Evolutionary conservation across 164 flowering plant genomes (phyloP).

Genomic region (Protea cynaroides): DNA sequence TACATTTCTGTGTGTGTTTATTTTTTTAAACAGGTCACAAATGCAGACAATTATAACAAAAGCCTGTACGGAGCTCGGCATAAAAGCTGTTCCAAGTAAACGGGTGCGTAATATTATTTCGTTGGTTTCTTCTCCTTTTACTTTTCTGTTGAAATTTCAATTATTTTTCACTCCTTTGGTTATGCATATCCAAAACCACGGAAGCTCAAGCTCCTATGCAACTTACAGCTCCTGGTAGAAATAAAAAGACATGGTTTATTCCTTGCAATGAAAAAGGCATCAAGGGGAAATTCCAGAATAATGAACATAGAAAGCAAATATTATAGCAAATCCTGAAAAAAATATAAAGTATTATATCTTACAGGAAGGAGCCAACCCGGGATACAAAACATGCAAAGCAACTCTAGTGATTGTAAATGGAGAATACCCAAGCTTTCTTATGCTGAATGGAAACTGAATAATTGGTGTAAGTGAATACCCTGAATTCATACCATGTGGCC

Average conservation of each 20-base stretch:
- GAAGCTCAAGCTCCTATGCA: not conserved
- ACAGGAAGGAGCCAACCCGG: not conserved
- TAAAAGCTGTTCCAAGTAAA: conserved; percentile 87
- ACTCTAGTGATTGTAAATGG: too few relatives aligned
- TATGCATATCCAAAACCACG: too few relatives aligned
- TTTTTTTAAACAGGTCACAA: conserved; percentile 94
- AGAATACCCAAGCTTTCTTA: not conserved
- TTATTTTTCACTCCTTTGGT: not conserved
- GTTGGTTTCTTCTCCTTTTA: not conserved
- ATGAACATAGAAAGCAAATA: not conserved
- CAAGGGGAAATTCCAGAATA: not conserved
- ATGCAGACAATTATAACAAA: conserved; percentile 94
- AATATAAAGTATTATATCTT: not conserved
- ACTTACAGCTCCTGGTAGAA: not conserved
- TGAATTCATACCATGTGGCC: not conserved
- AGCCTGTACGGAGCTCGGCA: conserved; percentile 82
- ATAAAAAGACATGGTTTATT: too few relatives aligned
- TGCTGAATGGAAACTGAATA: not conserved
- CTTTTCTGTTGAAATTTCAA: not conserved
- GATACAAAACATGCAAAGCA: not conserved
- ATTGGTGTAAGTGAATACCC: not conserved
- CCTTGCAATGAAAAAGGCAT: too few relatives aligned
- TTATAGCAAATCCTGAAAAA: not conserved
- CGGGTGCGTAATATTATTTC: conserved; percentile 41
- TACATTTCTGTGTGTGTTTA: conserved; percentile 8